Evolutionary conservation across 2,329 filamentous ascomycete genomes (phyloP).

Genomic region (Diaporthe batatas): DNA sequence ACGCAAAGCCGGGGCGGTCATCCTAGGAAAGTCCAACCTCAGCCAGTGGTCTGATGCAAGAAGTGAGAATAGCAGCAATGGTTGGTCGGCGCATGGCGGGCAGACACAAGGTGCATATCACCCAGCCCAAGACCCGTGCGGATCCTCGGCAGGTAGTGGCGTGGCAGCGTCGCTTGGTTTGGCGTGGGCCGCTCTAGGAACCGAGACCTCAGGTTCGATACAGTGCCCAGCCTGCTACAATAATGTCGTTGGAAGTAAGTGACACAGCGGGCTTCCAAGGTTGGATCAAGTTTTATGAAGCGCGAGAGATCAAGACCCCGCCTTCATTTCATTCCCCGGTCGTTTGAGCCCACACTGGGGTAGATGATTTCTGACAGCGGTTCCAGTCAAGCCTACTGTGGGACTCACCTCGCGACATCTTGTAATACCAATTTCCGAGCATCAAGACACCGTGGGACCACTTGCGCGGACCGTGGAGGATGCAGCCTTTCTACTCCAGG

Average conservation of each 20-base stretch:
- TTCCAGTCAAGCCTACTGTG: conserved; percentile 71
- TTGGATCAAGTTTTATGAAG: background rate
- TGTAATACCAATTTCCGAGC: conserved; percentile 73
- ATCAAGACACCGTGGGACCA: conserved; percentile 74
- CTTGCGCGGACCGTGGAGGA: conserved; percentile 58
- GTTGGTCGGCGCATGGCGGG: conserved; percentile 75
- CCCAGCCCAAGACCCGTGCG: conserved; percentile 71
- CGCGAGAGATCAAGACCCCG: background rate
- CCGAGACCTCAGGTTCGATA: conserved; percentile 35
- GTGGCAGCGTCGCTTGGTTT: conserved; percentile 72
- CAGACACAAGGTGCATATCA: conserved; percentile 74
- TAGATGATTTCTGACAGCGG: background rate
- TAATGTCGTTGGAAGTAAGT: conserved; percentile 37
- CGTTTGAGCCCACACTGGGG: no score
- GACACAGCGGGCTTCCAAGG: background rate
- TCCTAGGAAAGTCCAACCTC: conserved; percentile 74
- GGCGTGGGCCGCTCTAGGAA: conserved; percentile 58
- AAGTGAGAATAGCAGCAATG: conserved; percentile 68
- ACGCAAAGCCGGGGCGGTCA: conserved; percentile 69
- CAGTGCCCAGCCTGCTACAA: conserved; percentile 31
- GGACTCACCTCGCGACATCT: conserved; percentile 71
- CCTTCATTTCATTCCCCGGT: background rate
- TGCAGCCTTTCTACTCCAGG: conserved; percentile 71
- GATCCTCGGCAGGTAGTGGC: conserved; percentile 73
- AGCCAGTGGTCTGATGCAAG: conserved; percentile 75